These are phyloP conservation scores for Croton laevigatus DNA, from an alignment of 441 rosid species.

Conservation along the genomic window DNA sequence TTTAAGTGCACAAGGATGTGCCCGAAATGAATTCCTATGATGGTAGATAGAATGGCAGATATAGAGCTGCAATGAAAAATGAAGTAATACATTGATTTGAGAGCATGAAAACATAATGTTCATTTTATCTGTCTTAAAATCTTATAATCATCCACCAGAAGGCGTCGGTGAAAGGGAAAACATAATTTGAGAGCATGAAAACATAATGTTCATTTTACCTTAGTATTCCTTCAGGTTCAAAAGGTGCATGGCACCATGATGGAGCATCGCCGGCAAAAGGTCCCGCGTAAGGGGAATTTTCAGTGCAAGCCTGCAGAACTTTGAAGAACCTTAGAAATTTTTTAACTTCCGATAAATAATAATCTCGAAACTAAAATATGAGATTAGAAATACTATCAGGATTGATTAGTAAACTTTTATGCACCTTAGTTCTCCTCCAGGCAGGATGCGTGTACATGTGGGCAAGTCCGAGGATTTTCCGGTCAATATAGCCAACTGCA, in stretches of 20 bases:
- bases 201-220: conserved; percentile 17
- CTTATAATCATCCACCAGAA: too few relatives aligned
- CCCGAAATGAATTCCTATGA: conserved; percentile 81
- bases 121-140: conserved; percentile 22
- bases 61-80: conserved; percentile 53
- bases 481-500: conserved; percentile 75
- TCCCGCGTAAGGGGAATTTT: conserved; percentile 57
- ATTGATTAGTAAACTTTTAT: not conserved
- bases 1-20: conserved; percentile 64
- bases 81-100: not conserved
- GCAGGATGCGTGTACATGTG: conserved; percentile 84
- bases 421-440: conserved; percentile 82
- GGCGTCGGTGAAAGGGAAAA: too few relatives aligned
- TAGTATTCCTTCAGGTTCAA: conserved; percentile 84
- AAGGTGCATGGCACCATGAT: conserved; percentile 81
- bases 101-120: conserved; percentile 3
- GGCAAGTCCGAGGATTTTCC: conserved; percentile 60
- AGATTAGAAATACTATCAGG: not conserved
- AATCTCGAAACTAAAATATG: conserved; percentile 10
- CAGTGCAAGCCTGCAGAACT: conserved; percentile 66
- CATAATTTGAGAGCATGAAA: too few relatives aligned
- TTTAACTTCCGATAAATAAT: conserved; percentile 7
- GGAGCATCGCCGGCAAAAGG: conserved; percentile 56
- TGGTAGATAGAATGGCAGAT: conserved; percentile 69
- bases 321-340: conserved; percentile 22